phyloP scores from a whole-genome alignment of 768 basidiomycete species.

The Glaciozyma antarctica region DNA sequence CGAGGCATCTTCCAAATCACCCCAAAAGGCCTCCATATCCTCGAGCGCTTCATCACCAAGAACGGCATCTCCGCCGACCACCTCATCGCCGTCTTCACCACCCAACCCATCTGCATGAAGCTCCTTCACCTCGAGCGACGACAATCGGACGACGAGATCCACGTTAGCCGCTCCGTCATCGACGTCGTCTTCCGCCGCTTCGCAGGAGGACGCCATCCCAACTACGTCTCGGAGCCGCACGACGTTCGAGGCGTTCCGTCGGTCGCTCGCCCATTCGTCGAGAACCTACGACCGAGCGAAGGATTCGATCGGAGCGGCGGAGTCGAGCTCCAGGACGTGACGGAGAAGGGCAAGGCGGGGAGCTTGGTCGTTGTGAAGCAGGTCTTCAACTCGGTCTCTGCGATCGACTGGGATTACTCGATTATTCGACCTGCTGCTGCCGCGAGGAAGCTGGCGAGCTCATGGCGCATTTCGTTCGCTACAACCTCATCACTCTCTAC shows the following conservation, averaged over 20 bases:
- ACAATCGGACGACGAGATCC: constrained; percentile 89
- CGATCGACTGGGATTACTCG: constrained; percentile 94
- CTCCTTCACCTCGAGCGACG: constrained; percentile 92
- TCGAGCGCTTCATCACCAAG: constrained; percentile 99
- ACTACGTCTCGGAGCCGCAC: constrained; percentile 57
- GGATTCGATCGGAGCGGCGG: constrained; percentile 40
- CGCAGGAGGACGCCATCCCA: constrained; percentile 62
- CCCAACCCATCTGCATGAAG: constrained; percentile 95
- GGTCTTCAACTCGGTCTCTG: constrained; percentile 76
- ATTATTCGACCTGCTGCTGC: constrained; percentile 91
- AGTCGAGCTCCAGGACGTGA: constrained; percentile 41
- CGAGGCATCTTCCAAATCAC: constrained; percentile 92
- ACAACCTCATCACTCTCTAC: constrained; percentile 72
- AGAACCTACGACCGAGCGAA: constrained; percentile 28
- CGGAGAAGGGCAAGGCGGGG: constrained; percentile 38
- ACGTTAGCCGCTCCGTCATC: constrained; percentile 85
- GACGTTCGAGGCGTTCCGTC: constrained; percentile 65
- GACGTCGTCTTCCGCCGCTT: constrained; percentile 94
- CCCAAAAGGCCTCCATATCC: constrained; percentile 93
- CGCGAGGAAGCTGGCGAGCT: constrained; percentile 95
- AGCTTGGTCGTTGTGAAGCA: constrained; percentile 46
- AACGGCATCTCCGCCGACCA: constrained; percentile 96
- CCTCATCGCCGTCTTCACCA: constrained; percentile 74
- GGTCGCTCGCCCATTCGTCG: constrained; percentile 32
- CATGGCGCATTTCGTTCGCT: constrained; percentile 94